Evolutionary conservation across 2,329 filamentous ascomycete species (phyloP), one percentile per base, ranked within the genome.

Genomic region (Scytalidium lignicola): DNA sequence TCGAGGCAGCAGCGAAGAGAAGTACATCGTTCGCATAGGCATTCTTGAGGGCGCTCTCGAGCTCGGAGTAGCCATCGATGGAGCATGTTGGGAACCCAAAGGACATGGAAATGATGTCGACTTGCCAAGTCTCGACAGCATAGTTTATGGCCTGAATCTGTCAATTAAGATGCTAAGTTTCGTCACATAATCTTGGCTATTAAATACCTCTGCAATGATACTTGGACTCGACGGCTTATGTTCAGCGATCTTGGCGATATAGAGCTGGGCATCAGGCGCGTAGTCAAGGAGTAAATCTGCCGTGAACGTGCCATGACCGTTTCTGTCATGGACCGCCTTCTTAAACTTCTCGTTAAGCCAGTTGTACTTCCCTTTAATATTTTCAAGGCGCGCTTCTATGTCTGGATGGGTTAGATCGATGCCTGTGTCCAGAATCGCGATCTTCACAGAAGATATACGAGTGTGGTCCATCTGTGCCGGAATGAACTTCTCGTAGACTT

Each of bases 301-400:
- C 53, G 56, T 55, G 58, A 64, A 60, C 49, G 61, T 65, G 32
- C 63, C 63, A 41, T 65, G 62, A 29, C 61, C 61, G 49, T 55
- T 57, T 17, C 61, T 55, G 47, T 65, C 57, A 43, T n/a, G 32
- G 15, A 37, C 15, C 6, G 6, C 32, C 8, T 17, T 4, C 10
- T 5, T 5, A 9, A 4, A 5, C 15, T 5, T 37, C 15, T n/a
- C 32, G 15, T 37, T 5, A 4, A 37, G 6, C 6, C 6, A 37
- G 32, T n/a, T 37, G 4, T n/a, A 13, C n/a, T 4, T 13, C 15
- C 15, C 32, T 17, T 37, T 37, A 13, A 37, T 37, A 4, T 13
- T 5, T 37, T 5, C 6, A n/a, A 7, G 4, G 12, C 4, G 4
- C 15, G 5, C 6, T 37, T 37, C 6, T 15, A 4, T 8, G 10